A percentile compares a stretch with the other conserved stretches of the same genome.
Conservation (phyloP, 371 early-diverging fungal genomes). For the Mucor mucedo region DNA sequence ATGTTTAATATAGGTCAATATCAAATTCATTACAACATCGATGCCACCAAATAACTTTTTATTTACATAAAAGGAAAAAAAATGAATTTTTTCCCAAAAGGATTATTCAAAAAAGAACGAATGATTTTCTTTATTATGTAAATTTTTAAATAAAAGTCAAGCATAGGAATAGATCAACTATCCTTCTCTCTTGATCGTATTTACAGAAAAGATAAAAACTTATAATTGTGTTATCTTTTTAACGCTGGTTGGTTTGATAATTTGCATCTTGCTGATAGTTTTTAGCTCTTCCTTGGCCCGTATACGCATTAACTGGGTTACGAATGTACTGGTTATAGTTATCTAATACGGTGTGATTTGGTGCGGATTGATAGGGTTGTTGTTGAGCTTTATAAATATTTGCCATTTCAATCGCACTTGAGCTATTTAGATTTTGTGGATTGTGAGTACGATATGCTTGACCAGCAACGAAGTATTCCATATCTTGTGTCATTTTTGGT, state of each 20-base stretch:
- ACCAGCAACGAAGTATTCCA: conserved; percentile 33
- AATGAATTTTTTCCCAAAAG: too few relatives aligned
- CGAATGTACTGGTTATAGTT: conserved; percentile 14
- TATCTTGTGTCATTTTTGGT: conserved; percentile 14
- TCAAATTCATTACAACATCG: too few relatives aligned
- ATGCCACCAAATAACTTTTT: too few relatives aligned
- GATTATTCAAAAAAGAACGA: too few relatives aligned
- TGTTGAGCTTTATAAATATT: conserved; percentile 27
- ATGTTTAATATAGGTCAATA: too few relatives aligned
- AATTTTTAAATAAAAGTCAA: too few relatives aligned
- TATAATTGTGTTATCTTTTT: too few relatives aligned
- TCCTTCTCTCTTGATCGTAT: too few relatives aligned
- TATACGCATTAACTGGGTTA: conserved; percentile 10
- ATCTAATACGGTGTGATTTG: neutral
- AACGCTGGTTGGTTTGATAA: neutral
- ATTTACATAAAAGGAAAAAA: too few relatives aligned
- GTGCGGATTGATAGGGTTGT: conserved; percentile 10
- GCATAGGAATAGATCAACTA: too few relatives aligned
- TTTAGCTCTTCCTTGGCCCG: conserved; percentile 3
- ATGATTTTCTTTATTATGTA: too few relatives aligned
- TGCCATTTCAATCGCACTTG: conserved; percentile 32
- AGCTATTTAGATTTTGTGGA: conserved; percentile 15
- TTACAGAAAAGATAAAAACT: too few relatives aligned
- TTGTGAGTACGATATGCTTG: conserved; percentile 26
- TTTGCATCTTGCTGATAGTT: conserved; percentile 6